phyloP scores from a whole-genome alignment of 2,329 filamentous ascomycete genomes.

The Cercospora citrullina region DNA sequence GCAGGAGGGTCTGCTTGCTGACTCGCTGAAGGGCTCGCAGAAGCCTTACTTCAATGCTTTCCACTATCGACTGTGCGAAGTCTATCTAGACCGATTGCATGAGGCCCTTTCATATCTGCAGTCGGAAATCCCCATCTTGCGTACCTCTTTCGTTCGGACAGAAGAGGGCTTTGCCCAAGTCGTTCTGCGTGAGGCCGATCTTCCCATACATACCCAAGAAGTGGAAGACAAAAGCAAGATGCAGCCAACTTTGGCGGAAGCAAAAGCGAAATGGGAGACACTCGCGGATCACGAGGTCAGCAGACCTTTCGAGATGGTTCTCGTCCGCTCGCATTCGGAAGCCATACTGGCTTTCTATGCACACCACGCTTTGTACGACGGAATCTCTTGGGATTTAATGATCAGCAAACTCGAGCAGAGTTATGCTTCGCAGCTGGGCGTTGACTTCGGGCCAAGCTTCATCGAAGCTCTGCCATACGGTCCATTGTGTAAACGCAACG shows the following conservation, averaged over 20 bases:
- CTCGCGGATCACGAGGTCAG: slow-evolving; percentile 53
- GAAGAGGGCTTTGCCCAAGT: slow-evolving; percentile 76
- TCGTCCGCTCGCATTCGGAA: slow-evolving; percentile 40
- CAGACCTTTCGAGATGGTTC: slow-evolving; percentile 55
- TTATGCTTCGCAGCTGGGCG: slow-evolving; percentile 45
- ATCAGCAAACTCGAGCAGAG: slow-evolving; percentile 58
- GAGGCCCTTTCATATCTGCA: slow-evolving; percentile 60
- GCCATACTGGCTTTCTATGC: slow-evolving; percentile 63
- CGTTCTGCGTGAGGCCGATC: slow-evolving; percentile 50
- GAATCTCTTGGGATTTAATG: slow-evolving; percentile 70
- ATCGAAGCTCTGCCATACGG: slow-evolving; percentile 68
- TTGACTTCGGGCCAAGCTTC: slow-evolving; percentile 56
- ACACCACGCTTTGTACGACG: slow-evolving; percentile 88
- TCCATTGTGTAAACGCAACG: slow-evolving; percentile 57
- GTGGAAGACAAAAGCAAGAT: slow-evolving; percentile 35
- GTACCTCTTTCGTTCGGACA: slow-evolving; percentile 72
- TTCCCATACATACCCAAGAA: slow-evolving; percentile 47
- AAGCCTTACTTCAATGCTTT: slow-evolving; percentile 79
- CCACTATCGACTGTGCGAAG: slow-evolving; percentile 54
- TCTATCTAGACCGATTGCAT: slow-evolving; percentile 54
- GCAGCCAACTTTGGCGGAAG: slow-evolving; percentile 39
- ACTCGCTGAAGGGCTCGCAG: slow-evolving; percentile 58
- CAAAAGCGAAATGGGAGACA: slow-evolving; percentile 55
- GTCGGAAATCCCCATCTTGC: slow-evolving; percentile 61
- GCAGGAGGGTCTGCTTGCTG: slow-evolving; percentile 82